Evolutionary conservation across 768 basidiomycete genomes (phyloP), one percentile per base, ranked within the genome.

Genomic region (Lentinus brumalis): DNA sequence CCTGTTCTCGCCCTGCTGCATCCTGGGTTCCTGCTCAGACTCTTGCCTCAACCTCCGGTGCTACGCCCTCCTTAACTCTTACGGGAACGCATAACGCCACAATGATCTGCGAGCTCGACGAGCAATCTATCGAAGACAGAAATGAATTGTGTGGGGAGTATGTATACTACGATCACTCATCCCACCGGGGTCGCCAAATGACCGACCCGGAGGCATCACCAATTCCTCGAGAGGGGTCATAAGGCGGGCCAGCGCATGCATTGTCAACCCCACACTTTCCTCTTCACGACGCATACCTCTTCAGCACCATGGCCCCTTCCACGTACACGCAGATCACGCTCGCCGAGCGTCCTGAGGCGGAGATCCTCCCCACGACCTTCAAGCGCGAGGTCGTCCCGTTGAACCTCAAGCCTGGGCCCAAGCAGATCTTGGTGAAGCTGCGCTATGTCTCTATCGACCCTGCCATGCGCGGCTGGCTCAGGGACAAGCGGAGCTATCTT

Each of bases 391-490:
- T 76, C 3, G 70, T 80, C 15, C 77, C 83, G 1, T 81, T 83
- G 63, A 76, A 80, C 64, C 77, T 91, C 53, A 80, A 81, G 67
- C 80, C 86, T 6, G 81, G 79, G 1, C 63, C 73, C 18, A 73
- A 75, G 26, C 79, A 89, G 62, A 85, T 86, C 8, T 78, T 96
- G 49, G 85, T 98, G n/a, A 82, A 85, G 71, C 85, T 91, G 59
- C 86, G 87, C 50, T 95, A 88, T 79, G 69, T 94, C 35, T 87
- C 86, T 38, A 72, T 97, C 64, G 95, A 97, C 68, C 94, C 95
- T 18, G 92, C 93, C 0, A 93, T 94, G 92, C 83, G 94, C 9
- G 86, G 84, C 12, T 97, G 90, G 82, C 69, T 98, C 53, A 84
- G 82, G 62, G 89, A 92, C 70, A 71, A 69, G 15, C 80, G 94